Percentiles rank a stretch among this genome's conserved stretches.
These are phyloP conservation scores for Lactarius hatsudake DNA, from an alignment of 768 basidiomycete genomes.

Conservation along the genomic window DNA sequence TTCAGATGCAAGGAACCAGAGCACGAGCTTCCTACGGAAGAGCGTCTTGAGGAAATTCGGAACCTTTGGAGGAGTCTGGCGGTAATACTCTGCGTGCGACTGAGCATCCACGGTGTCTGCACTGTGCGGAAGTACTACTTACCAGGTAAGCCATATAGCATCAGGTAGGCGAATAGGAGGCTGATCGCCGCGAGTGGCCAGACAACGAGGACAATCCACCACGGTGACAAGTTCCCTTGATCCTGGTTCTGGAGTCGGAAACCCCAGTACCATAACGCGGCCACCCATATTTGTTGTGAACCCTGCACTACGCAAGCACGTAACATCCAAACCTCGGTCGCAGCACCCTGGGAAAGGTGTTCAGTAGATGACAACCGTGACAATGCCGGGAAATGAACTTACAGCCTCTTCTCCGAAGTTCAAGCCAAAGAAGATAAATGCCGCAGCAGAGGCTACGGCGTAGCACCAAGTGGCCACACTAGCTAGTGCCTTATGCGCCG, in stretches of 20 bases:
- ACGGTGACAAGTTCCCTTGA: slow-evolving; percentile 60
- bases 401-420: slow-evolving; percentile 98
- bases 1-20: slow-evolving; percentile 95
- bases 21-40: slow-evolving; percentile 85
- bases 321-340: slow-evolving; percentile 91
- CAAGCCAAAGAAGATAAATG: slow-evolving; percentile 90
- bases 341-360: slow-evolving; percentile 62
- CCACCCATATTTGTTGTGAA: slow-evolving; percentile 94
- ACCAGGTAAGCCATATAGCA: slow-evolving; percentile 87
- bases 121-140: slow-evolving; percentile 28
- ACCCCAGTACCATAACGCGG: slow-evolving; percentile 96
- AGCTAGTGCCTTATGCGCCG: slow-evolving; percentile 63
- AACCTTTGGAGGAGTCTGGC: slow-evolving; percentile 91
- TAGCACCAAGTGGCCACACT: slow-evolving; percentile 88
- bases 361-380: slow-evolving; percentile 18
- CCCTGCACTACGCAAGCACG: slow-evolving; percentile 93
- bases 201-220: slow-evolving; percentile 77
- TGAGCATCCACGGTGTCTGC: slow-evolving; percentile 20
- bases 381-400: slow-evolving; percentile 26
- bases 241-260: slow-evolving; percentile 61
- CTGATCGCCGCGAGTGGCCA: slow-evolving; percentile 82
- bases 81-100: slow-evolving; percentile 65
- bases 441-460: slow-evolving; percentile 88
- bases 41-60: slow-evolving; percentile 89
- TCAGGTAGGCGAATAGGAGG: slow-evolving; percentile 75